phyloP scores from a whole-genome alignment of 2,329 filamentous ascomycete species.

The Epicoccum nigrum region DNA sequence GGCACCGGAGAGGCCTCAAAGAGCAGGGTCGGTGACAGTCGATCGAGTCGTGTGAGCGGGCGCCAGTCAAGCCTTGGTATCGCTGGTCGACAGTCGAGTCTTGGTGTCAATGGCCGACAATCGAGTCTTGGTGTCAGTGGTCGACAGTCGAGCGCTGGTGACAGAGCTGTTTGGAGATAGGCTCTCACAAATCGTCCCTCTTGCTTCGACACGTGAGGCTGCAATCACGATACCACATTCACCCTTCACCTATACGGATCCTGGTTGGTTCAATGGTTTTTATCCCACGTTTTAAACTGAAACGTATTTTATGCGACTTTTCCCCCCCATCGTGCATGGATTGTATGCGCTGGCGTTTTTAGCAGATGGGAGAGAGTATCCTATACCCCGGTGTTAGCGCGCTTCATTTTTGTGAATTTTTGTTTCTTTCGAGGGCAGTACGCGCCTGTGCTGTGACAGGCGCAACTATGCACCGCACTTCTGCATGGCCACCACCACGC shows the following conservation, averaged over 20 bases:
- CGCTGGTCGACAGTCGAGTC: conserved; percentile 24
- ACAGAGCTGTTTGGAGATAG: conserved; percentile 36
- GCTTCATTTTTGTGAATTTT: not conserved
- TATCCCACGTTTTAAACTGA: not conserved
- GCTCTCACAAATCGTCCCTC: conserved; percentile 15
- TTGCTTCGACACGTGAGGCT: conserved; percentile 12
- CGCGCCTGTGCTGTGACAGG: conserved; percentile 1
- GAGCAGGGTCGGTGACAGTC: conserved; percentile 29
- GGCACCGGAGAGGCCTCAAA: conserved; percentile 32
- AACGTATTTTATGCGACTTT: not conserved
- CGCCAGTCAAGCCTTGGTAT: conserved; percentile 29
- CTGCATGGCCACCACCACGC: not conserved
- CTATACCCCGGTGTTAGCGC: conserved; percentile 30
- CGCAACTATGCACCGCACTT: not conserved
- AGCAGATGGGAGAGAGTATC: conserved; percentile 29
- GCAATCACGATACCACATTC: not conserved
- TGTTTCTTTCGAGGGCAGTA: conserved; percentile 6
- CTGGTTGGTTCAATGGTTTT: conserved; percentile 7
- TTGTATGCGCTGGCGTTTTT: conserved; percentile 23
- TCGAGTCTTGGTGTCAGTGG: conserved; percentile 26
- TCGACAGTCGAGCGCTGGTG: conserved; percentile 26
- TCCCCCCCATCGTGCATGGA: conserved; percentile 8
- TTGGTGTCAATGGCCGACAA: conserved; percentile 19
- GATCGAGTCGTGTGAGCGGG: conserved; percentile 33
- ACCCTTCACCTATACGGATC: not conserved